A percentile compares a stretch with the other conserved stretches of the same genome.
Conservation (phyloP, 768 basidiomycete genomes). For the Pleurotus platypus region DNA sequence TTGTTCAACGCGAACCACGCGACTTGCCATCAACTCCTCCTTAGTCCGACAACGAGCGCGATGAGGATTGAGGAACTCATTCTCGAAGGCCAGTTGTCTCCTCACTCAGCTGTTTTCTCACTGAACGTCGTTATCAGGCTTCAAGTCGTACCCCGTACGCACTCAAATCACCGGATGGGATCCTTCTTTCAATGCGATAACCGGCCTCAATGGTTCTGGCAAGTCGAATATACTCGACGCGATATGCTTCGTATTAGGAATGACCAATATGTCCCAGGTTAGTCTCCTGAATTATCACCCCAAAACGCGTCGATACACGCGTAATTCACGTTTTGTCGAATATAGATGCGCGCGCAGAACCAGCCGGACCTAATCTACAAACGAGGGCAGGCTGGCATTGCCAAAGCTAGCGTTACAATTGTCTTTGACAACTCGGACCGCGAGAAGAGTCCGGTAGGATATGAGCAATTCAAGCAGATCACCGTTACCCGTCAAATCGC, state of each 20-base stretch:
- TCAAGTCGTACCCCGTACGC: constrained; percentile 96
- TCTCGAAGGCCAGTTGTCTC: constrained; percentile 65
- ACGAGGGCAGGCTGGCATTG: constrained; percentile 94
- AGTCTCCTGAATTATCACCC: constrained; percentile 15
- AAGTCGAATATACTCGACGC: constrained; percentile 99
- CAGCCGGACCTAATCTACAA: constrained; percentile 99
- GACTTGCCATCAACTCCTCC: neutral
- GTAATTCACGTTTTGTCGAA: constrained; percentile 11
- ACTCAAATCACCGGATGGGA: constrained; percentile 98
- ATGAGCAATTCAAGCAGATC: constrained; percentile 79
- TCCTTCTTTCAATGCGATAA: constrained; percentile 97
- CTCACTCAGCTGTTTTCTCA: neutral
- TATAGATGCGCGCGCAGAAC: constrained; percentile 89
- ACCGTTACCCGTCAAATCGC: constrained; percentile 96
- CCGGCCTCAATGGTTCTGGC: constrained; percentile 91
- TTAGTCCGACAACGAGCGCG: neutral
- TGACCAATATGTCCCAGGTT: constrained; percentile 95
- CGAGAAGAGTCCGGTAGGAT: constrained; percentile 77
- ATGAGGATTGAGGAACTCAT: constrained; percentile 97
- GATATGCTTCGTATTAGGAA: constrained; percentile 97
- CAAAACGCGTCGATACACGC: constrained; percentile 7
- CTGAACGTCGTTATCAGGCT: constrained; percentile 48
- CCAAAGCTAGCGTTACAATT: constrained; percentile 96
- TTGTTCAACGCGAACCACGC: neutral
- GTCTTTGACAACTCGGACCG: constrained; percentile 97